Percentiles rank a stretch among this genome's conserved stretches.
Conservation (phyloP, 2,329 filamentous ascomycete species). For the Corniculantispora saksenae region DNA sequence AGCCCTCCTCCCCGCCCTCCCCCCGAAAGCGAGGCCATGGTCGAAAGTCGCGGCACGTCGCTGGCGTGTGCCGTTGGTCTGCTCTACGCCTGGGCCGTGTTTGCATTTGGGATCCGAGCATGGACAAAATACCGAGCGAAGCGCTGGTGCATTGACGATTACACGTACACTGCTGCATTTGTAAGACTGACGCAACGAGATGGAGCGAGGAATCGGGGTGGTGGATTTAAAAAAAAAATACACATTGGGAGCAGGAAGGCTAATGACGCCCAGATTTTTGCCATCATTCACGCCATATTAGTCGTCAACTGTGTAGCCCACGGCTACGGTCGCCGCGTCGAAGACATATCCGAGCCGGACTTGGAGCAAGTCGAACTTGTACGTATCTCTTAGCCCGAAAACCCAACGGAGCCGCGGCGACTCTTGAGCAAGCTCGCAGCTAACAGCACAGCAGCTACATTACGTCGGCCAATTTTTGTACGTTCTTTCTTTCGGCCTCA, state of each 20-base stretch:
- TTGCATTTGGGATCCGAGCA: background rate
- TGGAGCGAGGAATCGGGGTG: too few species aligned
- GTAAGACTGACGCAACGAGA: background rate
- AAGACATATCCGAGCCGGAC: background rate
- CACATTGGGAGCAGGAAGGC: background rate
- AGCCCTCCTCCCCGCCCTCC: too few species aligned
- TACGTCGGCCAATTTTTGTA: conserved; percentile 12
- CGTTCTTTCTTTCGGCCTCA: background rate
- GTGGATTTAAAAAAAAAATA: too few species aligned
- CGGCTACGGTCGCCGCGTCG: background rate
- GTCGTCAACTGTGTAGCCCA: background rate
- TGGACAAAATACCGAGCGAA: background rate
- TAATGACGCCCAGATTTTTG: background rate
- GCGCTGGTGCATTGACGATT: conserved; percentile 6
- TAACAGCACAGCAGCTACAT: background rate
- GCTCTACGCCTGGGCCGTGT: background rate
- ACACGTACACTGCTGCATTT: conserved; percentile 7
- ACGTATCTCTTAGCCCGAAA: too few species aligned
- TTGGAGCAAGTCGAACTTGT: background rate
- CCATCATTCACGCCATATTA: conserved; percentile 4
- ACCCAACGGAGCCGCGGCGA: too few species aligned
- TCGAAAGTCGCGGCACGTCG: background rate
- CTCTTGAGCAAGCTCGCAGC: too few species aligned
- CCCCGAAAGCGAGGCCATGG: background rate
- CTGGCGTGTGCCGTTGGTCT: background rate